These are phyloP conservation scores for Clarireedia sp. DNA, from an alignment of 2,329 filamentous ascomycete species.

Conservation along the genomic window DNA sequence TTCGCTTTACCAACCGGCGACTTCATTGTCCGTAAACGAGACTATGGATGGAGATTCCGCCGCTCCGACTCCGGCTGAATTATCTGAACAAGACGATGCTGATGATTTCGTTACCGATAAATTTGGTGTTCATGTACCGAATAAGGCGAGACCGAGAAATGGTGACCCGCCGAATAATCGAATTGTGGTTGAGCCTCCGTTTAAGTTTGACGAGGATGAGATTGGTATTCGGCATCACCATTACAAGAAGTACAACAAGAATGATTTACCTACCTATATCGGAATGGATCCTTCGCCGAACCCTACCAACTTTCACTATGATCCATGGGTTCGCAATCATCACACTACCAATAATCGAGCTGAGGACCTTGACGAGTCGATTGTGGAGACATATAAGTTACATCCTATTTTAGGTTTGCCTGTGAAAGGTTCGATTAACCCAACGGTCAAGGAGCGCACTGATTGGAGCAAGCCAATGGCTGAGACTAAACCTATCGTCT, in stretches of 20 bases:
- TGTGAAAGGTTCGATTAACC: constrained; percentile 19
- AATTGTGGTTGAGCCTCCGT: constrained; percentile 17
- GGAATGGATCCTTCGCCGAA: constrained; percentile 23
- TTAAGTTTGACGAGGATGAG: constrained; percentile 24
- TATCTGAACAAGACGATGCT: constrained; percentile 17
- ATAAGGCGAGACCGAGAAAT: constrained; percentile 20
- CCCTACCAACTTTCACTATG: constrained; percentile 23
- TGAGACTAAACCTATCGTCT: constrained; percentile 5
- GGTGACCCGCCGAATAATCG: constrained; percentile 22
- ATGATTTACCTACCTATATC: constrained; percentile 18
- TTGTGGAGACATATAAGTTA: constrained; percentile 17
- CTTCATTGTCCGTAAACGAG: not conserved
- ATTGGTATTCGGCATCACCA: constrained; percentile 26
- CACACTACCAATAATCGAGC: constrained; percentile 24
- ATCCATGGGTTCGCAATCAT: constrained; percentile 22
- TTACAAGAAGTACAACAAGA: constrained; percentile 17
- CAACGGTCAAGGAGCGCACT: constrained; percentile 6
- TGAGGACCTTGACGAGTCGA: constrained; percentile 24
- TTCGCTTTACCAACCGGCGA: constrained; percentile 13
- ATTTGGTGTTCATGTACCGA: constrained; percentile 21
- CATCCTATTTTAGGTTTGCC: constrained; percentile 24
- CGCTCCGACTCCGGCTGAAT: constrained; percentile 17
- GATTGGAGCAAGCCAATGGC: constrained; percentile 9
- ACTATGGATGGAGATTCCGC: constrained; percentile 14
- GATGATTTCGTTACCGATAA: constrained; percentile 19